phyloP scores from a whole-genome alignment of 75 land plant species.

The Pinus taeda region DNA sequence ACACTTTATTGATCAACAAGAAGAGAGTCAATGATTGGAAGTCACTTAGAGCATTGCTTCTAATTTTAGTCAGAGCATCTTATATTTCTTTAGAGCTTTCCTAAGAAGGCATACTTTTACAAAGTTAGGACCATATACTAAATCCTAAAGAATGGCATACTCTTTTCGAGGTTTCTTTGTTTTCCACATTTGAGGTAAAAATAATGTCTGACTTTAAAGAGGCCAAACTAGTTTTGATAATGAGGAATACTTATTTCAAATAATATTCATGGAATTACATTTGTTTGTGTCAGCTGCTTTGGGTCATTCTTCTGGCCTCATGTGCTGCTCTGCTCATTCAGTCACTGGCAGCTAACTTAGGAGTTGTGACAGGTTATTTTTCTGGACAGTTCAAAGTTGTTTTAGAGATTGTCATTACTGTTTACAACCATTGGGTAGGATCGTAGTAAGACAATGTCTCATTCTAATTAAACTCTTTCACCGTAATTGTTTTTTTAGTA shows the following conservation, averaged over 20 bases:
- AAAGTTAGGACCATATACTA: background rate
- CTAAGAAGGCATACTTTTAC: background rate
- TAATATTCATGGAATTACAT: background rate
- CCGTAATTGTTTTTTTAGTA: background rate
- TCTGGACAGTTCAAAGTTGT: background rate
- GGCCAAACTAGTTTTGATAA: background rate
- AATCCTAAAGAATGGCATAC: background rate
- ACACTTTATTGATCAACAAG: background rate
- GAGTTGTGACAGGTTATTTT: constrained; percentile 68
- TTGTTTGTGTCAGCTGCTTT: constrained; percentile 42
- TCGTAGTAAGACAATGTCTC: background rate
- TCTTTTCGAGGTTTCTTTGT: background rate
- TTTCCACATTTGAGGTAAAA: background rate
- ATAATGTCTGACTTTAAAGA: background rate
- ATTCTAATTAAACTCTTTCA: background rate
- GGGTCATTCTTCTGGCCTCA: constrained; percentile 69
- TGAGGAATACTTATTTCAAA: background rate
- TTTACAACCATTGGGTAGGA: background rate
- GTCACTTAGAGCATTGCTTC: background rate
- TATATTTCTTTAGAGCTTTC: background rate
- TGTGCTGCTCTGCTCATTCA: constrained; percentile 69
- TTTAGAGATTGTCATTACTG: background rate
- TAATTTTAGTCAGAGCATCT: background rate
- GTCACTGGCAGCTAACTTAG: constrained; percentile 70
- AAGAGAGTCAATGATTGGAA: background rate